These are phyloP conservation scores for Phaeosphaeriaceae sp. DNA, from an alignment of 2,329 filamentous ascomycete genomes.

Conservation along the genomic window DNA sequence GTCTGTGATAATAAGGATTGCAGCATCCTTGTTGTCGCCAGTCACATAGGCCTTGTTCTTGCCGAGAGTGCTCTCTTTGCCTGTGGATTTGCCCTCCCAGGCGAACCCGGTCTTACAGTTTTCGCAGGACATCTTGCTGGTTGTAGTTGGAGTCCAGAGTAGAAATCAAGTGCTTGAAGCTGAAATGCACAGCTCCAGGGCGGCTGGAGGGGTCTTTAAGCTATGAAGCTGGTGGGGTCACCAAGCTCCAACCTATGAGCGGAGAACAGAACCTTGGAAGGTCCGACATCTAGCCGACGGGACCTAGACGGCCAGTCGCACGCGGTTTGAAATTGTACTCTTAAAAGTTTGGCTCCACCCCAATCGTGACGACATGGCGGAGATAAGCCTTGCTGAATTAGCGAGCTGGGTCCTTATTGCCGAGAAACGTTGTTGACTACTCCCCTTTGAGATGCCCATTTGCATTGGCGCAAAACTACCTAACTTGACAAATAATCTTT, in stretches of 20 bases:
- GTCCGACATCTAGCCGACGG: not conserved
- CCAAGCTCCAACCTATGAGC: not conserved
- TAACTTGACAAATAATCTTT: too few relatives aligned
- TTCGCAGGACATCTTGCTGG: conserved; percentile 37
- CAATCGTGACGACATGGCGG: not conserved
- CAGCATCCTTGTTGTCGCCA: conserved; percentile 53
- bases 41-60: conserved; percentile 51
- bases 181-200: not conserved
- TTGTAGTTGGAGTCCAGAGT: too few relatives aligned
- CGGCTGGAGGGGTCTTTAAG: conserved; percentile 5
- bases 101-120: conserved; percentile 49
- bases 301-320: not conserved
- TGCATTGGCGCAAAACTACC: too few relatives aligned
- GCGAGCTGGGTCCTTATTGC: not conserved
- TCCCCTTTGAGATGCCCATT: too few relatives aligned
- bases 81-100: conserved; percentile 47
- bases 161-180: not conserved
- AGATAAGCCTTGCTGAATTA: not conserved
- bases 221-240: not conserved
- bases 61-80: conserved; percentile 48
- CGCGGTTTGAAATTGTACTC: not conserved
- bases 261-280: not conserved
- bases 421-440: too few relatives aligned
- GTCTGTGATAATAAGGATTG: conserved; percentile 55
- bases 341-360: not conserved